A percentile compares a stretch with the other conserved stretches of the same genome.
phyloP scores from a whole-genome alignment of 2,329 filamentous ascomycete genomes.

The Aureobasidium uvarum region DNA sequence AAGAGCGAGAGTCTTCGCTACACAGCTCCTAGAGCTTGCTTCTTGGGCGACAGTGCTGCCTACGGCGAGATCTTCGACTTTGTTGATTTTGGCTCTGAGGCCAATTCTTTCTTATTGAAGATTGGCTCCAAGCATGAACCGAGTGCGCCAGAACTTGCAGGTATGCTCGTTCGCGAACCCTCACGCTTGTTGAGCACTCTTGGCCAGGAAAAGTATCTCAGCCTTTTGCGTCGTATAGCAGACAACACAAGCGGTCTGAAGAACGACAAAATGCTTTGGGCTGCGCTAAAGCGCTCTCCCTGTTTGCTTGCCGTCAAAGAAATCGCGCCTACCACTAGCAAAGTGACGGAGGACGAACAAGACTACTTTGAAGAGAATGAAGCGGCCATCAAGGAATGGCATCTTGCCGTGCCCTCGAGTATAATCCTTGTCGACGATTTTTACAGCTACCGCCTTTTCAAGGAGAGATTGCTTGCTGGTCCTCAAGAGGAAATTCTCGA shows the following conservation, averaged over 20 bases:
- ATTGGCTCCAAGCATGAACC: conserved; percentile 91
- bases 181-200: conserved; percentile 76
- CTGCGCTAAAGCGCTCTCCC: conserved; percentile 68
- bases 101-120: conserved; percentile 82
- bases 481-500: conserved; percentile 88
- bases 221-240: conserved; percentile 75
- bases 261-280: conserved; percentile 74
- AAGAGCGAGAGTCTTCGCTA: conserved; percentile 50
- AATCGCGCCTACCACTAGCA: conserved; percentile 57
- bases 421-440: conserved; percentile 86
- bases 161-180: conserved; percentile 79
- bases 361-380: conserved; percentile 50
- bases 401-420: conserved; percentile 67
- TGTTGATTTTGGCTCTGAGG: conserved; percentile 85
- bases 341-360: conserved; percentile 47
- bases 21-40: conserved; percentile 70
- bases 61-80: conserved; percentile 96
- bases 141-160: conserved; percentile 79
- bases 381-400: conserved; percentile 67
- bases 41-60: conserved; percentile 68
- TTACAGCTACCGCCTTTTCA: conserved; percentile 84
- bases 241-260: conserved; percentile 68
- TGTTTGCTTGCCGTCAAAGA: conserved; percentile 86
- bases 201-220: conserved; percentile 82
- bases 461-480: conserved; percentile 76